Evolutionary conservation across 352 stramenopile genomes (phyloP).

Genomic region (Phytopythium kandeliae): DNA sequence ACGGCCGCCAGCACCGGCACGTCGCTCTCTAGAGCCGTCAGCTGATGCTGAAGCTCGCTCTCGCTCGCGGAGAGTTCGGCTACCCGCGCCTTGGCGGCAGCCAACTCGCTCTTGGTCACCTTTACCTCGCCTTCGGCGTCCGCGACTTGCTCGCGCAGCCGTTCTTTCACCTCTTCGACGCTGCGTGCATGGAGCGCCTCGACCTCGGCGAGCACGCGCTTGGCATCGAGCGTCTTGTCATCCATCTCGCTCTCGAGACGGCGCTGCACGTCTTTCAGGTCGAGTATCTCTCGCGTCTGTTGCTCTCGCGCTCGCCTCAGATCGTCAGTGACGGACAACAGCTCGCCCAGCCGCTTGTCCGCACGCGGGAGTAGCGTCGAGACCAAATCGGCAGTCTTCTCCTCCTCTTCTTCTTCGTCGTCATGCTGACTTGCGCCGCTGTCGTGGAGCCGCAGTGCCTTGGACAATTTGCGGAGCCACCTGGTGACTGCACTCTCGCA

Average conservation of each 20-base stretch:
- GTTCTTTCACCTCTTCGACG: constrained; percentile 30
- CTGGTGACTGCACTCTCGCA: constrained; percentile 13
- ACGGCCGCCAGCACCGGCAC: constrained; percentile 38
- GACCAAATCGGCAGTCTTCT: constrained; percentile 3
- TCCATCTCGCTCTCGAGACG: constrained; percentile 26
- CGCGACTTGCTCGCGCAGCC: constrained; percentile 18
- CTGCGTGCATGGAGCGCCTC: constrained; percentile 33
- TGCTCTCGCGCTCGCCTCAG: constrained; percentile 18
- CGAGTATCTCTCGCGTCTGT: constrained; percentile 11
- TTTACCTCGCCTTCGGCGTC: constrained; percentile 39
- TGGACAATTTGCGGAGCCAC: background rate
- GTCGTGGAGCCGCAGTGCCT: background rate
- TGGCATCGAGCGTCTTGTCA: constrained; percentile 27
- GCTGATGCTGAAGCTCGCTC: constrained; percentile 17
- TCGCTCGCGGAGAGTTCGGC: constrained; percentile 12
- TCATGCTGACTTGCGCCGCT: background rate
- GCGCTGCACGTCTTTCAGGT: constrained; percentile 13
- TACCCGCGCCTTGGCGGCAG: constrained; percentile 14
- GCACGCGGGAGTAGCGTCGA: constrained; percentile 10
- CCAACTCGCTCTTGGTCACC: constrained; percentile 19
- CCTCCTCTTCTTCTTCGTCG: background rate
- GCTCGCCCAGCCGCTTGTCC: constrained; percentile 15
- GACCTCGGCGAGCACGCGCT: constrained; percentile 29
- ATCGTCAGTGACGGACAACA: constrained; percentile 15
- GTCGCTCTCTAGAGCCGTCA: constrained; percentile 35